Conservation (phyloP, 2,329 filamentous ascomycete genomes). For the Trichoderma sp. region DNA sequence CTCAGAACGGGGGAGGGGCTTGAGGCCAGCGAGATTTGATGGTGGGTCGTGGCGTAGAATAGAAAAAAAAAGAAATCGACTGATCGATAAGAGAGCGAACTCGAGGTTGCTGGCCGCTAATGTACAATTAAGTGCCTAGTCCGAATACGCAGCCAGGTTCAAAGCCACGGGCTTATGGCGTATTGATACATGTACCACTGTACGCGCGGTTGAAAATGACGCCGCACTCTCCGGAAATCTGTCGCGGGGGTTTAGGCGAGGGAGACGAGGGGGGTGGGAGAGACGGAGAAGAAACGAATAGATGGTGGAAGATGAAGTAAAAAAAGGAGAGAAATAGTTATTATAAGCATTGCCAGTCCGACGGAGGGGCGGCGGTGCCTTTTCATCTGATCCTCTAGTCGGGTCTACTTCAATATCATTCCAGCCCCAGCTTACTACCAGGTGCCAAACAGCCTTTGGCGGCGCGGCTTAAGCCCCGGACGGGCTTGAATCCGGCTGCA, state of each 20-base stretch:
- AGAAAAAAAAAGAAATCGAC: background rate
- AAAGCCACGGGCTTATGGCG: background rate
- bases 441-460: background rate
- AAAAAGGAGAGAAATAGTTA: background rate
- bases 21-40: constrained; percentile 2
- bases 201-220: background rate
- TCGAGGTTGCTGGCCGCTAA: background rate
- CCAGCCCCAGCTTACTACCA: background rate
- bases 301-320: background rate
- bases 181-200: background rate
- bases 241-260: background rate
- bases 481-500: background rate
- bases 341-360: background rate
- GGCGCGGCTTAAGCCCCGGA: background rate
- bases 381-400: background rate
- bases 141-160: background rate
- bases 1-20: background rate
- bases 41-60: constrained; percentile 14
- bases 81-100: background rate
- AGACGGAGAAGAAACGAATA: background rate
- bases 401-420: background rate
- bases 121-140: background rate
- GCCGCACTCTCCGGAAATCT: background rate
- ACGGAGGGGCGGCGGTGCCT: background rate
- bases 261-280: background rate